phyloP scores from a whole-genome alignment of 31 red algal species.

The Porphyra umbilicalis region DNA sequence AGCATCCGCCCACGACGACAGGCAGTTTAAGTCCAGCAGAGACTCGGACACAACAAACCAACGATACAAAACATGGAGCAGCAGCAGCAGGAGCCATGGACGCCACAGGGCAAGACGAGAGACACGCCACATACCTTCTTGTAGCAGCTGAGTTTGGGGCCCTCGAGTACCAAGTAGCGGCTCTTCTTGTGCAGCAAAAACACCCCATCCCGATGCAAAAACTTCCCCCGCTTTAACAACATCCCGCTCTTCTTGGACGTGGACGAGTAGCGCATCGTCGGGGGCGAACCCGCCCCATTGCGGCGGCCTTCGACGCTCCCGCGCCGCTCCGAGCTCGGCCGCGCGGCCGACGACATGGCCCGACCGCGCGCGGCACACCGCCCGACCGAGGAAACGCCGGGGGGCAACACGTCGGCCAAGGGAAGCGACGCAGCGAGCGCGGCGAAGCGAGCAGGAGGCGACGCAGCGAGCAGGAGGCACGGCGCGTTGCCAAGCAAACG shows the following conservation, averaged over 20 bases:
- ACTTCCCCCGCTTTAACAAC: constrained; percentile 39
- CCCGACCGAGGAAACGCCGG: too few relatives aligned
- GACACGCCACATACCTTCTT: not conserved
- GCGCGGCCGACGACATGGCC: not conserved
- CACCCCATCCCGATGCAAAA: constrained; percentile 28
- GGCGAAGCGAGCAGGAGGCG: too few relatives aligned
- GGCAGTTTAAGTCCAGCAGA: too few relatives aligned
- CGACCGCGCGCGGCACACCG: too few relatives aligned
- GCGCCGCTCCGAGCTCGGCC: not conserved
- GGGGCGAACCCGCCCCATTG: constrained; percentile 4
- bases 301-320: not conserved
- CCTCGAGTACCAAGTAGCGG: constrained; percentile 29
- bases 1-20: not conserved
- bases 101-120: not conserved
- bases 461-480: too few relatives aligned
- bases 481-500: too few relatives aligned
- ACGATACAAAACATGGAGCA: not conserved
- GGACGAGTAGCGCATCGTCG: constrained; percentile 30
- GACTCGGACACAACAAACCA: not conserved
- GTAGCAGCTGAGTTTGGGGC: constrained; percentile 41
- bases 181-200: constrained; percentile 42
- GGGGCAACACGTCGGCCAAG: too few relatives aligned
- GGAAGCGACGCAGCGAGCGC: too few relatives aligned
- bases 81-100: not conserved
- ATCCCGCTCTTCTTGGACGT: constrained; percentile 26